A percentile compares a stretch with the other conserved stretches of the same genome.
Conservation (phyloP, 805 yeast genomes). For the Priceomyces fermenticarens region DNA sequence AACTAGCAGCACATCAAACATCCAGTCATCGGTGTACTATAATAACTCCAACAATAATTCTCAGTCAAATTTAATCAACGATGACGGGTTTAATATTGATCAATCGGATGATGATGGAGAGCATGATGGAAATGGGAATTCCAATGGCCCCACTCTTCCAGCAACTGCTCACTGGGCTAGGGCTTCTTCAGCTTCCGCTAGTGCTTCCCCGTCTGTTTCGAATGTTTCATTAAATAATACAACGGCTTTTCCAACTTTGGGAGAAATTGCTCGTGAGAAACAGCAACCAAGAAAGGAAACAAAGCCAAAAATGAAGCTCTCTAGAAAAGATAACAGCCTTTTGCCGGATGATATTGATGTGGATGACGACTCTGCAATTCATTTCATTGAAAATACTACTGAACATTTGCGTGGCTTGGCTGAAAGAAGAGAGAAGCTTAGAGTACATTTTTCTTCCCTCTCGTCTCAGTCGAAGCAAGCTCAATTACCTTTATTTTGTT, state of each 20-base stretch:
- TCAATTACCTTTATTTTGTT: slow-evolving; percentile 49
- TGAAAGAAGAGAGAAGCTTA: slow-evolving; percentile 37
- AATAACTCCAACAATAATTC: slow-evolving; percentile 17
- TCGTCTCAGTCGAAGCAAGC: slow-evolving; percentile 9
- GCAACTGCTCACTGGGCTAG: slow-evolving; percentile 68
- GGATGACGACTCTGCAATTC: slow-evolving; percentile 44
- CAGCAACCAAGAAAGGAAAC: slow-evolving; percentile 25
- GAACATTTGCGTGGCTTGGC: slow-evolving; percentile 37
- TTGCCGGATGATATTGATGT: slow-evolving; percentile 48
- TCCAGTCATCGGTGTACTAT: slow-evolving; percentile 16
- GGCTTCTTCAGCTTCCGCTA: slow-evolving; percentile 20
- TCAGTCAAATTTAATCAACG: slow-evolving; percentile 15
- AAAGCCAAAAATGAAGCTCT: slow-evolving; percentile 24
- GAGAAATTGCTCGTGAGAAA: slow-evolving; percentile 41
- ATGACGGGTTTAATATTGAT: slow-evolving; percentile 11
- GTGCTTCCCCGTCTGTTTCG: slow-evolving; percentile 37
- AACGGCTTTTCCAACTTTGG: slow-evolving; percentile 60
- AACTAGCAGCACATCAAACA: slow-evolving; percentile 15
- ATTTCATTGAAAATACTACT: slow-evolving; percentile 48
- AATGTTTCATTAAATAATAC: slow-evolving; percentile 41
- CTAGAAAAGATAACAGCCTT: slow-evolving; percentile 30
- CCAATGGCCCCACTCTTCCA: slow-evolving; percentile 54
- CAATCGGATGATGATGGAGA: slow-evolving; percentile 14
- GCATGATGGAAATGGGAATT: slow-evolving; percentile 3
- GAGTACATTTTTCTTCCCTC: slow-evolving; percentile 29